Conservation (phyloP, 1,139 yeast genomes). For the Geotrichum bryndzae region DNA sequence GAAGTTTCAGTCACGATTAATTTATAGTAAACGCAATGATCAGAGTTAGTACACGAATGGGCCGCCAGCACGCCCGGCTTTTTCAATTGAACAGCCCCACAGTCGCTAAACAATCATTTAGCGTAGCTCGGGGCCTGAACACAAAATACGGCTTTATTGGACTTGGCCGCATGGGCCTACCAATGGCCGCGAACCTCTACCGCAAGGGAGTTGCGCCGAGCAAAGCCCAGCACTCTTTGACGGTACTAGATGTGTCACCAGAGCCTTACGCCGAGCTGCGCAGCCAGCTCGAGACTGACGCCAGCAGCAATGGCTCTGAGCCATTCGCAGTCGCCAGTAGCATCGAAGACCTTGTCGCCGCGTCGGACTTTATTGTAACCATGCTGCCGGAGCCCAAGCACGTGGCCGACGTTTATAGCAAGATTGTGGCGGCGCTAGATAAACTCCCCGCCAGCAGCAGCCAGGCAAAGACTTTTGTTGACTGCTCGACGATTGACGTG, state of each 20-base stretch:
- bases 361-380: constrained; percentile 37
- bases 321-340: constrained; percentile 24
- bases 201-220: constrained; percentile 35
- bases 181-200: constrained; percentile 50
- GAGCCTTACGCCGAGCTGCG: neutral
- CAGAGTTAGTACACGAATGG: neutral
- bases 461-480: constrained; percentile 34
- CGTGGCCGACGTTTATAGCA: constrained; percentile 43
- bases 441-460: neutral
- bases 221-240: constrained; percentile 35
- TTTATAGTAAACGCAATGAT: neutral
- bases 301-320: neutral
- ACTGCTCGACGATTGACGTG: constrained; percentile 54
- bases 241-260: neutral
- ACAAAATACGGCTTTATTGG: constrained; percentile 46
- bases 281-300: neutral
- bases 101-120: neutral
- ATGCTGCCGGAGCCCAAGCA: constrained; percentile 60
- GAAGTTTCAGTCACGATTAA: too few species aligned
- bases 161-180: constrained; percentile 56
- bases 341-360: constrained; percentile 38
- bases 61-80: neutral
- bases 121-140: neutral
- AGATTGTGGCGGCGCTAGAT: constrained; percentile 33
- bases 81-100: neutral